A percentile compares a stretch with the other conserved stretches of the same genome.
Conservation (phyloP, 371 early-diverging fungal species). For the Dinochytrium kinnereticum region DNA sequence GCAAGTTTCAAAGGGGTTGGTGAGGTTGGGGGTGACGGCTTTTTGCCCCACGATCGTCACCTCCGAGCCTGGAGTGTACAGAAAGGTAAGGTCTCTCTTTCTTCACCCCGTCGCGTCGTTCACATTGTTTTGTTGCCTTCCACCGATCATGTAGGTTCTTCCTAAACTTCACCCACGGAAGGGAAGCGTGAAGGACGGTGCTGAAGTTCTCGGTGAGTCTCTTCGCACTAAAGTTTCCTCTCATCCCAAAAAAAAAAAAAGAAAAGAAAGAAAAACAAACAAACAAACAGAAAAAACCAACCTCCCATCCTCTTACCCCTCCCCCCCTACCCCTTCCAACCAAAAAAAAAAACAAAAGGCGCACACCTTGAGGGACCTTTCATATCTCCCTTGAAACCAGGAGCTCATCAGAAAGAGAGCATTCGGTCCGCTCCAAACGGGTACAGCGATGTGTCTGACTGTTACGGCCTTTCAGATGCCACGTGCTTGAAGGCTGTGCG, state of each 20-base stretch:
- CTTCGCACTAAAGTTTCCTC: neutral
- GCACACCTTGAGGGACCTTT: conserved; percentile 89
- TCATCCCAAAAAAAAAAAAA: too few relatives aligned
- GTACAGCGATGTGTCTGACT: conserved; percentile 68
- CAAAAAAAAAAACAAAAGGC: conserved; percentile 22
- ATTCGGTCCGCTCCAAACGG: conserved; percentile 72
- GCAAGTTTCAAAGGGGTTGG: conserved; percentile 74
- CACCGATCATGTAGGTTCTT: conserved; percentile 54
- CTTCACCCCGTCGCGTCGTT: neutral
- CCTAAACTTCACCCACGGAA: conserved; percentile 70
- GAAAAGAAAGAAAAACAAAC: too few relatives aligned
- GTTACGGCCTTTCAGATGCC: conserved; percentile 65
- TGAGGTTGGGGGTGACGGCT: conserved; percentile 80
- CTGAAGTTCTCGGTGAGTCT: conserved; percentile 68
- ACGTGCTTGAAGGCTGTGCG: conserved; percentile 63
- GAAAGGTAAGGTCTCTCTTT: conserved; percentile 57
- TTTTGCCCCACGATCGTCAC: conserved; percentile 87
- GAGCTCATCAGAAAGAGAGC: conserved; percentile 77
- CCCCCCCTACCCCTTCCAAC: neutral
- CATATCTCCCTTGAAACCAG: conserved; percentile 73
- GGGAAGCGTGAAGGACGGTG: conserved; percentile 73
- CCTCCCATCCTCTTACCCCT: neutral
- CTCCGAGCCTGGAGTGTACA: conserved; percentile 74
- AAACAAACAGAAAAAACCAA: too few relatives aligned
- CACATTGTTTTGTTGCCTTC: neutral